Percentiles rank a stretch among this genome's conserved stretches.
phyloP scores from a whole-genome alignment of 208 protist species.

The Strigomonas oncopelti region DNA sequence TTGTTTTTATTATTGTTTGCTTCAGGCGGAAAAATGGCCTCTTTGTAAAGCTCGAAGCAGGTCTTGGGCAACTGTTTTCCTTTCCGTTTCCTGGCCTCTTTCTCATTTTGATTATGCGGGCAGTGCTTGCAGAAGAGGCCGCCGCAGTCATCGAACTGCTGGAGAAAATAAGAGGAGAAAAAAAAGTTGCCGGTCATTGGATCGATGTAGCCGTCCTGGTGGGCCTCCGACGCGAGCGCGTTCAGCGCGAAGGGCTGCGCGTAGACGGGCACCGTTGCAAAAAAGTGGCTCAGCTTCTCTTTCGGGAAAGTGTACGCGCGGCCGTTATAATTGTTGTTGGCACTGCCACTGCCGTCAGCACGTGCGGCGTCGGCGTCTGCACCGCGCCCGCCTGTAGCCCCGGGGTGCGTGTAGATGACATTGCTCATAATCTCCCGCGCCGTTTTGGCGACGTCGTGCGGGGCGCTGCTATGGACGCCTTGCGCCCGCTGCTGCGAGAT shows the following conservation, averaged over 20 bases:
- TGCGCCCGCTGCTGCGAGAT: background rate
- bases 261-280: constrained; percentile 18
- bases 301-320: background rate
- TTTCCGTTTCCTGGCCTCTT: background rate
- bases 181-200: constrained; percentile 26
- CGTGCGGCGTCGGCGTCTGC: too few relatives aligned
- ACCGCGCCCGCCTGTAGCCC: too few relatives aligned
- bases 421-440: background rate
- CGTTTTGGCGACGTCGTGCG: too few relatives aligned
- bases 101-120: constrained; percentile 11
- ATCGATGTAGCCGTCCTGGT: constrained; percentile 25
- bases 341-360: too few relatives aligned
- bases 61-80: background rate
- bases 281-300: background rate
- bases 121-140: constrained; percentile 30
- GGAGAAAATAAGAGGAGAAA: constrained; percentile 28
- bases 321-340: too few relatives aligned
- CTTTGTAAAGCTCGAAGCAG: background rate
- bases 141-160: constrained; percentile 24
- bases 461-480: background rate
- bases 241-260: constrained; percentile 32
- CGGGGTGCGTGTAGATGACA: background rate
- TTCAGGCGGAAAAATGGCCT: background rate
- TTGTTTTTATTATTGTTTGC: constrained; percentile 2
- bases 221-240: constrained; percentile 19